A percentile compares a stretch with the other conserved stretches of the same genome.
phyloP scores from a whole-genome alignment of 257 asterid genomes.

The Thymus mandschuricus region DNA sequence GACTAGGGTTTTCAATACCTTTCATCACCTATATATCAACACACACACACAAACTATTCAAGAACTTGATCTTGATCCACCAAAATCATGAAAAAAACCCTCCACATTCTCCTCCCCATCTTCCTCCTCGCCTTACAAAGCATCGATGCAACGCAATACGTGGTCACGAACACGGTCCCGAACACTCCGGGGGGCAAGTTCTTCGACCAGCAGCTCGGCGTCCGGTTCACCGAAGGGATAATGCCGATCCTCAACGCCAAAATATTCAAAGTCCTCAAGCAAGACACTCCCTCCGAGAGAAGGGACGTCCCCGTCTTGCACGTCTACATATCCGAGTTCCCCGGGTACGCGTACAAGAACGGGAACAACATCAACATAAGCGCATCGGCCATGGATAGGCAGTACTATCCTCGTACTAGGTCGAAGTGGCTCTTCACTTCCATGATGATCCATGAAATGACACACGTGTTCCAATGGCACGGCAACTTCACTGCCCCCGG shows the following conservation, averaged over 20 bases:
- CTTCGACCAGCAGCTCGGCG: conserved; percentile 6
- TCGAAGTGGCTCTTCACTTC: not conserved
- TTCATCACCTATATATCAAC: too few species aligned
- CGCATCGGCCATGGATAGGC: not conserved
- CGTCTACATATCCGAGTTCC: conserved; percentile 3
- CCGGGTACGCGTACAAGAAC: not conserved
- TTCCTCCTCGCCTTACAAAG: not conserved
- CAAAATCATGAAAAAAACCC: not conserved
- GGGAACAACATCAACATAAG: conserved; percentile 8
- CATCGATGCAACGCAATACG: conserved; percentile 3
- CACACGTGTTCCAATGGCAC: conserved; percentile 52
- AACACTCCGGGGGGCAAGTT: conserved; percentile 12
- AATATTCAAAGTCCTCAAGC: not conserved
- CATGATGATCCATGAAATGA: conserved; percentile 36
- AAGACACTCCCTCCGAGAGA: not conserved
- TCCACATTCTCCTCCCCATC: not conserved
- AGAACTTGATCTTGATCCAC: not conserved
- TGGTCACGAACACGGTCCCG: conserved; percentile 5
- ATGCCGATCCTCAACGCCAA: not conserved
- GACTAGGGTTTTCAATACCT: too few species aligned
- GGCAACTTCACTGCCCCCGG: conserved; percentile 44
- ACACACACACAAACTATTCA: not conserved
- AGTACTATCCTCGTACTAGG: not conserved
- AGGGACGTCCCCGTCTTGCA: not conserved
- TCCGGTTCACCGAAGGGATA: not conserved